Evolutionary conservation across 2,329 filamentous ascomycete genomes (phyloP), one percentile per base, ranked within the genome.

Genomic region (Fusarium sp.): DNA sequence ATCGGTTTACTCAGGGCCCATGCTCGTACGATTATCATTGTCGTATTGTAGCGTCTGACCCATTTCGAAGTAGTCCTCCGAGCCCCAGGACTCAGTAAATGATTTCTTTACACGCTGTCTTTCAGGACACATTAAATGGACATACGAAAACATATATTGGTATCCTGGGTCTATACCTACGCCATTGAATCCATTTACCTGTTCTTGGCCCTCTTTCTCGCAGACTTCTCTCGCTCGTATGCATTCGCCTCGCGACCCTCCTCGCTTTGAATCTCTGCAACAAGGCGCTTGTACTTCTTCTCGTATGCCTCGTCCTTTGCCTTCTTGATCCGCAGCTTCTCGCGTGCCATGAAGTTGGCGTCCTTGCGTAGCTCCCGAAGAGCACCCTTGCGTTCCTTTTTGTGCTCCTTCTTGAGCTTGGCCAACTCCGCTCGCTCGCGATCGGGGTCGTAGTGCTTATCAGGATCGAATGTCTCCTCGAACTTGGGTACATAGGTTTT

Each of bases 391-490:
- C 91, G 90, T 88, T 99, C 96, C 80, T 93, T 91, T 90, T 97
- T 97, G 89, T 95, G 93, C 85, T 98, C 95, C 71, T 91, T 91
- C 84, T 91, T 91, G 79, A 99, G 88, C 82, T 95, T 96, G 79
- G 91, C 91, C 70, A 93, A 84, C 79, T 98, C 95, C 28, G 93
- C 92, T 38, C 96, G 93, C 83, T 97, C 95, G 75, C 91, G 92
- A 83, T 99, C 93, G 2, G 95, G 95, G 80, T 99, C 97, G 89
- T 99, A 98, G 88, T 98, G 96, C 85, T 95, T 95, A 85, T 93
- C 91, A 7, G 96, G 96, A 82, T 97, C 96, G 88, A 95, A 99
- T 65, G 90, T 88, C 81, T 98, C 95, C 84, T 98, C 96, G 84
- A 98, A 99, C 82, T 97, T 97, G 82, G 96, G 96, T 51, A 98